Conservation (phyloP, 2,329 filamentous ascomycete genomes). For the Ophiostoma tasmaniense region DNA sequence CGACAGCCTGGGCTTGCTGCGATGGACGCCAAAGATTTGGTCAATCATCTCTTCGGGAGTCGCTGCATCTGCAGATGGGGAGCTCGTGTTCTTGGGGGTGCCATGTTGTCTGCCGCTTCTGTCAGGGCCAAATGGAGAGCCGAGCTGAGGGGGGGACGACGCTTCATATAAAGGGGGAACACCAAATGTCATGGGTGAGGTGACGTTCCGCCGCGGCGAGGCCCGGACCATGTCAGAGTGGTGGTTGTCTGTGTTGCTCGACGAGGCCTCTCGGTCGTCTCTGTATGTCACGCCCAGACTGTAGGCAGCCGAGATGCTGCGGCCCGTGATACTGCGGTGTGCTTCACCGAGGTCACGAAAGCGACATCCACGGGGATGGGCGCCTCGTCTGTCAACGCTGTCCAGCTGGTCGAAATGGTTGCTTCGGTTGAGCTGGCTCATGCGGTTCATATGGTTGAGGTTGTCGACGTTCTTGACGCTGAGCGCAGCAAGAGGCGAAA, state of each 20-base stretch:
- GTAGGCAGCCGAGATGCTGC: conserved; percentile 15
- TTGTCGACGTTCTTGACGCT: not conserved
- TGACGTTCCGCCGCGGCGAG: conserved; percentile 11
- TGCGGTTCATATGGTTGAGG: not conserved
- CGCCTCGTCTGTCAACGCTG: conserved; percentile 8
- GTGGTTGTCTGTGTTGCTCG: not conserved
- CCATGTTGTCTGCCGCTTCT: not conserved
- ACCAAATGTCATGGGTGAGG: not conserved
- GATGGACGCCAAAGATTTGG: conserved; percentile 7
- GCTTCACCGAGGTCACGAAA: conserved; percentile 34
- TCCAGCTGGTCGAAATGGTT: not conserved
- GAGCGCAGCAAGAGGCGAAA: not conserved
- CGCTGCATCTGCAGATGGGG: not conserved
- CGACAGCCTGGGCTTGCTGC: not conserved
- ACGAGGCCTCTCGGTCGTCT: not conserved
- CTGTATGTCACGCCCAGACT: not conserved
- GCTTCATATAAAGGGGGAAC: not conserved
- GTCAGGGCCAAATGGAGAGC: not conserved
- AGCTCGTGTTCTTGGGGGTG: not conserved
- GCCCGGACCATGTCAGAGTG: not conserved
- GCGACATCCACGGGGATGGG: conserved; percentile 28
- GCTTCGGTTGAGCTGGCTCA: not conserved
- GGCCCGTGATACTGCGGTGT: conserved; percentile 32
- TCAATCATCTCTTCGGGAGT: conserved; percentile 10
- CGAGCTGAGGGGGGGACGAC: not conserved